Percentiles rank a stretch among this genome's conserved stretches.
These are phyloP conservation scores for Chaetothyriales sp. DNA, from an alignment of 2,329 filamentous ascomycete species.

Conservation along the genomic window DNA sequence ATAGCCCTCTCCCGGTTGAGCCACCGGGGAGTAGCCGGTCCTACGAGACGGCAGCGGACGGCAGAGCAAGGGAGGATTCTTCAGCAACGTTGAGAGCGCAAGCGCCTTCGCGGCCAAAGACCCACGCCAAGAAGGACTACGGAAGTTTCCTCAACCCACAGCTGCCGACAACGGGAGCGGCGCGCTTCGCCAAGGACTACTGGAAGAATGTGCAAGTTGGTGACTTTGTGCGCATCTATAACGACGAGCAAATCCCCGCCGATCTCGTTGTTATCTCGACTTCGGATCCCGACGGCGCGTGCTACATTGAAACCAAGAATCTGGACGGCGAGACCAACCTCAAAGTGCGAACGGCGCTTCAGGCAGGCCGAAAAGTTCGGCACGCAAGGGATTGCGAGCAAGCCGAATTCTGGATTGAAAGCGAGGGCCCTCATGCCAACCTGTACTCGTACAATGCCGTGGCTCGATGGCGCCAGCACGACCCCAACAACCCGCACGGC, in stretches of 20 bases:
- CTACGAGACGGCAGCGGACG: constrained; percentile 15
- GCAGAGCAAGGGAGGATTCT: constrained; percentile 1
- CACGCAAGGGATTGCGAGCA: constrained; percentile 88
- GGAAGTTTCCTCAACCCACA: constrained; percentile 63
- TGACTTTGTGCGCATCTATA: constrained; percentile 92
- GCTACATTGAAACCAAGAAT: constrained; percentile 97
- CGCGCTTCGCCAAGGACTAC: constrained; percentile 78
- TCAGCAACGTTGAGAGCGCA: constrained; percentile 3
- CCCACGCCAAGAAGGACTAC: constrained; percentile 33
- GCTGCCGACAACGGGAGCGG: constrained; percentile 51
- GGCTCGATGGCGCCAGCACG: constrained; percentile 68
- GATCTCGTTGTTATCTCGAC: constrained; percentile 87
- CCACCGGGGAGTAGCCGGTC: constrained; percentile 19
- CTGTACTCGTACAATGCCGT: constrained; percentile 90
- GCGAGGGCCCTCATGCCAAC: constrained; percentile 82
- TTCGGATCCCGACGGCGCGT: constrained; percentile 84
- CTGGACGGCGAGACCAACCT: constrained; percentile 95
- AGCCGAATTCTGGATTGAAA: constrained; percentile 76
- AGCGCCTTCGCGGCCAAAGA: constrained; percentile 20
- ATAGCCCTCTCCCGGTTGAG: constrained; percentile 8
- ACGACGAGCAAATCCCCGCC: constrained; percentile 86
- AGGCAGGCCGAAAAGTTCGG: constrained; percentile 66
- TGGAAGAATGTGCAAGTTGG: constrained; percentile 96
- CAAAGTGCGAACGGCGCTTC: constrained; percentile 83
- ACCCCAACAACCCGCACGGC: constrained; percentile 48